Base-by-base conservation (phyloP, 371 early-diverging fungal species). In the Syncephalastrum sp. region DNA sequence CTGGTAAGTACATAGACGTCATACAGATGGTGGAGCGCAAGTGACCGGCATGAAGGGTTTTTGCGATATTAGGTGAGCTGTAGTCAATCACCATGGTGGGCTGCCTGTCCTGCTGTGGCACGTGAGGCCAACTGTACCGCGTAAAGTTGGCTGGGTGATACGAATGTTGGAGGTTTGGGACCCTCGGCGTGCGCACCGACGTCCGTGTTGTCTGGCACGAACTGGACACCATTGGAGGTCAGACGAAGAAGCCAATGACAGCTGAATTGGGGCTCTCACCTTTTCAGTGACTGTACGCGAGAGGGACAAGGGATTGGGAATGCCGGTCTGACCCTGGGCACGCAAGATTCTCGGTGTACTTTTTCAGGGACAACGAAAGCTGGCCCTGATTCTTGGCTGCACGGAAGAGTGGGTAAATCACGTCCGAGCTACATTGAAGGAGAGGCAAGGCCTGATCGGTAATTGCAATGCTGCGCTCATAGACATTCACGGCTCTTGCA, bases 41-140 rank as follows among this genome's bases (percentile, higher is more conserved):
- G 71, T 99, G 99, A 0, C 99, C 99, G 38, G 95, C 97, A 70
- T 99, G 99, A 84, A 99, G 98, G n/a, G 97, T 95, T 76, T 99
- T 99, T 50, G 99, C 99, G 61, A 99, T 98, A 82, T 99, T 99
- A 53, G 99, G 99, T 62, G 93, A 92, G 61, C 90, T 88, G 74
- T 91, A 99, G 62, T 99, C 99, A 53, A 98, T 85, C 21, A 99
- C 72, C 19, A 89, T 87, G 33, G 78, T 91, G 13, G 61, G 53
- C 33, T 50, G 44, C 5, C 47, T 41, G 7, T 47, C 44, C 0
- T 25, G 19, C 10, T 27, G 38, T 45, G 55, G 53, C 4, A 58
- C 53, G 42, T 63, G 54, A 23, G 54, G 53, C 62, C 64, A 67
- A 0, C 79, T 78, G 25, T 74, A 70, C 27, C 67, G 67, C 1